Percentiles rank a stretch among this genome's conserved stretches.
These are phyloP conservation scores for Coemansia sp. DNA, from an alignment of 192 early-diverging fungal species.

Conservation along the genomic window DNA sequence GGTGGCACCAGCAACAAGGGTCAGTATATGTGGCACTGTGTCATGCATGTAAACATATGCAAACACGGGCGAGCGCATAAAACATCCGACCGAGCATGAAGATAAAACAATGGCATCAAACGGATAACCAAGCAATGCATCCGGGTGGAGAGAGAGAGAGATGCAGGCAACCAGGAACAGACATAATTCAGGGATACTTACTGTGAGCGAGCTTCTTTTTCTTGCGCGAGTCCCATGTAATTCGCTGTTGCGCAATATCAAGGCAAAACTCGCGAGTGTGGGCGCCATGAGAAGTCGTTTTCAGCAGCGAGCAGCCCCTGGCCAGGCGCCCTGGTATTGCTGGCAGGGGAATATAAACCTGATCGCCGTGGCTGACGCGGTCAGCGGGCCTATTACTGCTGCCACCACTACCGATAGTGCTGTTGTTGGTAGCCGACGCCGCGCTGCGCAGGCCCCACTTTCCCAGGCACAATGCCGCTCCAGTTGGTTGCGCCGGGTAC, in stretches of 20 bases:
- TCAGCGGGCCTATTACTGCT: neutral
- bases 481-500: slow-evolving; percentile 24
- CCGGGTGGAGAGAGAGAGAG: neutral
- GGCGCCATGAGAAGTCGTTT: slow-evolving; percentile 45
- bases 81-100: neutral
- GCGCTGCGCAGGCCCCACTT: slow-evolving; percentile 9
- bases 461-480: slow-evolving; percentile 43
- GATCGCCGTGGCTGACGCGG: slow-evolving; percentile 17
- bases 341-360: slow-evolving; percentile 21
- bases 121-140: slow-evolving; percentile 4
- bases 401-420: neutral
- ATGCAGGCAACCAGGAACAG: neutral
- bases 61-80: neutral
- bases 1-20: neutral
- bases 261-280: slow-evolving; percentile 54
- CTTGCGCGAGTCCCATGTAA: slow-evolving; percentile 58
- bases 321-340: slow-evolving; percentile 42
- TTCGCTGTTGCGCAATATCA: slow-evolving; percentile 57
- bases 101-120: neutral
- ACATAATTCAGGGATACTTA: slow-evolving; percentile 30
- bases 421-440: slow-evolving; percentile 6
- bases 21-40: slow-evolving; percentile 2
- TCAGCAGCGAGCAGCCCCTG: slow-evolving; percentile 48
- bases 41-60: slow-evolving; percentile 5
- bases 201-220: slow-evolving; percentile 58